A percentile compares a stretch with the other conserved stretches of the same genome.
Evolutionary conservation across 345 rosid species (phyloP).

Genomic region (Stellera chamaejasme): DNA sequence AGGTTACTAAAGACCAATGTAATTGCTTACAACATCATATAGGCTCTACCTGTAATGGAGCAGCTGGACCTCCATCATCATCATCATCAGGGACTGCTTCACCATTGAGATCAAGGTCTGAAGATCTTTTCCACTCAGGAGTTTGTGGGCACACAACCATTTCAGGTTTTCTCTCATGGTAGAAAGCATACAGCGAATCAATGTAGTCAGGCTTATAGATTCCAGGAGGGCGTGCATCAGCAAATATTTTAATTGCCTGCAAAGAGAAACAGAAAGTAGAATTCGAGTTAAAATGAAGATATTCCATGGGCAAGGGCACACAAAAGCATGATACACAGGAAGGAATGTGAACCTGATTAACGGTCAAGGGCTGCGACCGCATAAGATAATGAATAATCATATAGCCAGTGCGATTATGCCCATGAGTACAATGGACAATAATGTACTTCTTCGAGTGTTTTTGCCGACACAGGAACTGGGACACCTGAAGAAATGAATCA

Average conservation of each 20-base stretch:
- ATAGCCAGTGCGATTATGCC: slow-evolving; percentile 95
- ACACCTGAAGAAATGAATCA: slow-evolving; percentile 41
- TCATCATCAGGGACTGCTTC: slow-evolving; percentile 79
- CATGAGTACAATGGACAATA: slow-evolving; percentile 98
- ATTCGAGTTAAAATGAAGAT: no score
- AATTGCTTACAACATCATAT: slow-evolving; percentile 10
- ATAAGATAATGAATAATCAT: slow-evolving; percentile 93
- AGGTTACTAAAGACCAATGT: background rate
- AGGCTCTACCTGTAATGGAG: slow-evolving; percentile 34
- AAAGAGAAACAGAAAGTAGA: slow-evolving; percentile 13
- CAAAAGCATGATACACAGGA: background rate
- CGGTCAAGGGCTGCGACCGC: slow-evolving; percentile 74
- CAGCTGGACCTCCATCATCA: slow-evolving; percentile 44
- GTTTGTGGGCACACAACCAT: slow-evolving; percentile 62
- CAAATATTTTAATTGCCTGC: slow-evolving; percentile 77
- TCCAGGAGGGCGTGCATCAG: slow-evolving; percentile 96
- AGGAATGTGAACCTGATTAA: slow-evolving; percentile 48
- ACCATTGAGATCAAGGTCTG: slow-evolving; percentile 94
- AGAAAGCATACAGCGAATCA: slow-evolving; percentile 70
- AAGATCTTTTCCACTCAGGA: slow-evolving; percentile 97
- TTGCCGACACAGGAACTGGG: slow-evolving; percentile 61
- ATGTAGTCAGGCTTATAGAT: slow-evolving; percentile 91
- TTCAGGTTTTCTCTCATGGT: slow-evolving; percentile 88
- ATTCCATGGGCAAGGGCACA: background rate
- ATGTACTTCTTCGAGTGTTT: slow-evolving; percentile 73